Conservation (phyloP, 345 rosid genomes). For the Ceriops tagal region DNA sequence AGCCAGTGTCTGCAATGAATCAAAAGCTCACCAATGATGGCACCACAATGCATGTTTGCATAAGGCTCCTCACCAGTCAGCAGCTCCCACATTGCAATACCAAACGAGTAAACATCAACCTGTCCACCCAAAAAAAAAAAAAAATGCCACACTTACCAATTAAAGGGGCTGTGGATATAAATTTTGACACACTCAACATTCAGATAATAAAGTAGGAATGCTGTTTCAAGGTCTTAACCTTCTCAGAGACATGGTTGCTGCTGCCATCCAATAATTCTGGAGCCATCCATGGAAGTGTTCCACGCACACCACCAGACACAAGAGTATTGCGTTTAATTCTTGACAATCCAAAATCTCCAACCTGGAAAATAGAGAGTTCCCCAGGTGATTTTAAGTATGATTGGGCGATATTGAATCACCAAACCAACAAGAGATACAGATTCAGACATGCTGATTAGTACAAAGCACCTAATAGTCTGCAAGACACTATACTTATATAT, state of each 20-base stretch:
- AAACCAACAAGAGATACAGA: background rate
- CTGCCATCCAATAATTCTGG: constrained; percentile 80
- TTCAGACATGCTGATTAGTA: background rate
- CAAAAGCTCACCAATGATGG: constrained; percentile 66
- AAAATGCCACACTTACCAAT: background rate
- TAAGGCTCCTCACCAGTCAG: constrained; percentile 83
- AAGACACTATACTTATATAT: background rate
- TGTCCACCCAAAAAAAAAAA: constrained; percentile 20
- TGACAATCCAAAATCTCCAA: constrained; percentile 94
- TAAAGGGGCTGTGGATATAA: too few relatives aligned
- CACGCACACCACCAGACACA: constrained; percentile 87
- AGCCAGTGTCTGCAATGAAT: background rate
- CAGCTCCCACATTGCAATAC: constrained; percentile 85
- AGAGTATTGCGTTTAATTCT: constrained; percentile 83
- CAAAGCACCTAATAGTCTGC: background rate
- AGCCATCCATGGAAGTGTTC: constrained; percentile 99
- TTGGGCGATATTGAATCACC: background rate
- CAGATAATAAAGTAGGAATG: background rate
- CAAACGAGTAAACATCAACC: constrained; percentile 97
- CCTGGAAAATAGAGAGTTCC: constrained; percentile 40
- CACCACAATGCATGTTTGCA: constrained; percentile 88
- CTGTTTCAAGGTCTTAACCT: constrained; percentile 36
- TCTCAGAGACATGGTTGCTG: constrained; percentile 78
- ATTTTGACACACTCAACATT: background rate
- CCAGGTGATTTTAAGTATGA: background rate